Evolutionary conservation across 2,329 filamentous ascomycete species (phyloP), one percentile per base, ranked within the genome.

Genomic region (Emergomyces orientalis): DNA sequence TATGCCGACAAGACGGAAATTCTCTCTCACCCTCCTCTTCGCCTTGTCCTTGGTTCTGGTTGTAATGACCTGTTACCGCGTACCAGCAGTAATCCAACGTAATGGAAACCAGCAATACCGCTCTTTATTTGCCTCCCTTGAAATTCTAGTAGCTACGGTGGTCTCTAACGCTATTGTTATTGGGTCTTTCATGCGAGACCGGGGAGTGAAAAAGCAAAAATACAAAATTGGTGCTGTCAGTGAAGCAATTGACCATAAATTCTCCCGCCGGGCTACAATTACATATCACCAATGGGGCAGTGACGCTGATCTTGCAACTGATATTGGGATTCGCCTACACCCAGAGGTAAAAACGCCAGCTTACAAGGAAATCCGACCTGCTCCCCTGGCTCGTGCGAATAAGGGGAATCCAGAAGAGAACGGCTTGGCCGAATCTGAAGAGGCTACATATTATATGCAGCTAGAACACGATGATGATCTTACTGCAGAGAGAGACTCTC

Each of bases 111-210:
- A 97, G 73, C 91, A 94, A 71, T 91, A 89, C 68, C 89, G 94
- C 54, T 95, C 93, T 0, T 84, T 97, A 1, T 82, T 95, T 67
- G 94, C 94, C 4, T 96, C 92, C 0, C 82, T 95, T 22, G 94
- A 99, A 72, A 88, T 97, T 8, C 81, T 97, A 0, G 92, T 93
- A 59, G 92, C 94, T 5, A 90, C 92, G 0, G 86, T 86, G 0
- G 88, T 95, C 0, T 90, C 93, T 14, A 99, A 97, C 72, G 87
- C 88, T 2, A 82, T 99, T 25, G 89, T 97, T 0, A 84, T 99
- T 2, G 93, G 93, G 14, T 96, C 92, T 0, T 97, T 97, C 71
- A 86, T 97, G 34, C 85, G 93, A 17, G 93, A 97, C 73, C 85
- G 90, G 61, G 94, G 94, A 32, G 79, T 91, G 49, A 97, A 97